These are phyloP conservation scores for Lathyrus aphaca DNA, from an alignment of 306 rosid genomes.

Conservation along the genomic window DNA sequence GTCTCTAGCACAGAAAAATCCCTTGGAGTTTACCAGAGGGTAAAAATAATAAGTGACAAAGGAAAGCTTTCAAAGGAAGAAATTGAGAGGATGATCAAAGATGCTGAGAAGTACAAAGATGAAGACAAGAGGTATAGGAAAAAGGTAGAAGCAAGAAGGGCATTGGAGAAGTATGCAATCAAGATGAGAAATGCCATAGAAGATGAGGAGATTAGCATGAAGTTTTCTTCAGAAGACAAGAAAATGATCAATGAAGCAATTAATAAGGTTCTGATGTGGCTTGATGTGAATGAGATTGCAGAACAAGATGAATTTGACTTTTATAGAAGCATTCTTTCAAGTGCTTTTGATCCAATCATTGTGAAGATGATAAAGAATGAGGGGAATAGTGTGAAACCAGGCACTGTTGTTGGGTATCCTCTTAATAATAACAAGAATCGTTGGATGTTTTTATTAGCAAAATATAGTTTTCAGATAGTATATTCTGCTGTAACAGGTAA, in stretches of 20 bases:
- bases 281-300: background rate
- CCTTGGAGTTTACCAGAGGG: background rate
- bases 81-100: background rate
- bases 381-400: background rate
- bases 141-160: constrained; percentile 39
- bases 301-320: background rate
- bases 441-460: background rate
- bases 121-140: background rate
- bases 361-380: background rate
- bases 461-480: background rate
- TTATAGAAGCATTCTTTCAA: background rate
- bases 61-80: background rate
- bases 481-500: background rate
- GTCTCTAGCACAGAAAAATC: background rate
- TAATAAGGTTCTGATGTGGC: constrained; percentile 21
- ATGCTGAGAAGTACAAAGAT: background rate
- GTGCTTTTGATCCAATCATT: background rate
- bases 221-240: constrained; percentile 62
- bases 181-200: constrained; percentile 71
- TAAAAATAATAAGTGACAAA: background rate
- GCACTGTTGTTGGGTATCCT: background rate
- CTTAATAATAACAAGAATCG: background rate
- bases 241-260: constrained; percentile 70
- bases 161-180: constrained; percentile 69
- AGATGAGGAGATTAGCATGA: constrained; percentile 68